phyloP scores from a whole-genome alignment of 2,329 filamentous ascomycete genomes.

The Aspergillus quadricinctus region DNA sequence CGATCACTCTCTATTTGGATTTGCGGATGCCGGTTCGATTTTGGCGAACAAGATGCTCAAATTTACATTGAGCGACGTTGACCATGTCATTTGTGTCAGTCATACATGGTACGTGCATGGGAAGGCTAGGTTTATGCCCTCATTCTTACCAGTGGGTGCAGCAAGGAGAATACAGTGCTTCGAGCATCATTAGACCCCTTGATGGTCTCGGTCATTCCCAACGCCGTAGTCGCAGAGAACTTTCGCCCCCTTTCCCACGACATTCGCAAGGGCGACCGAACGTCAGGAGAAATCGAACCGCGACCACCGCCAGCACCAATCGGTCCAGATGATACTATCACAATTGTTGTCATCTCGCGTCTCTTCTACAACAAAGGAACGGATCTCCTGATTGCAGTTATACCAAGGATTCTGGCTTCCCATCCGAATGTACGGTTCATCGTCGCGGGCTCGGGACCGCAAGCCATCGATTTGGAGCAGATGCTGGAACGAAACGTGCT shows the following conservation, averaged over 20 bases:
- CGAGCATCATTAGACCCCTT: slow-evolving; percentile 89
- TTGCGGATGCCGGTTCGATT: slow-evolving; percentile 93
- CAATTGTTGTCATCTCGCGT: slow-evolving; percentile 93
- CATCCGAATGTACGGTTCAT: slow-evolving; percentile 95
- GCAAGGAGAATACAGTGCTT: slow-evolving; percentile 96
- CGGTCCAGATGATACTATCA: slow-evolving; percentile 80
- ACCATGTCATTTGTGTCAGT: slow-evolving; percentile 97
- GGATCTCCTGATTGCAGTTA: slow-evolving; percentile 91
- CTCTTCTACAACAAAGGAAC: slow-evolving; percentile 99
- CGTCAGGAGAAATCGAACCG: slow-evolving; percentile 22
- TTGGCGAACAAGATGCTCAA: slow-evolving; percentile 96
- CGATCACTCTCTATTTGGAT: slow-evolving; percentile 95
- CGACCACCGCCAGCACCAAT: slow-evolving; percentile 62
- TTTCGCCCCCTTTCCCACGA: slow-evolving; percentile 68
- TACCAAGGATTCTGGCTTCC: slow-evolving; percentile 82
- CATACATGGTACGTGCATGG: slow-evolving; percentile 77
- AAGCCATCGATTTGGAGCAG: slow-evolving; percentile 95
- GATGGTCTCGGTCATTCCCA: slow-evolving; percentile 97
- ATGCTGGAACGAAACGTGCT: slow-evolving; percentile 95
- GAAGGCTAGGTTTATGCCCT: background rate
- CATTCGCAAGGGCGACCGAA: slow-evolving; percentile 33
- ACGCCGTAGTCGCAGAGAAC: slow-evolving; percentile 94
- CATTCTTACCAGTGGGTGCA: slow-evolving; percentile 33
- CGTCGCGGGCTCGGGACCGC: slow-evolving; percentile 91
- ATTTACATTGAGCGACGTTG: slow-evolving; percentile 91